These are phyloP conservation scores for Camellia granthamiana DNA, from an alignment of 148 eudicot species.

Conservation along the genomic window DNA sequence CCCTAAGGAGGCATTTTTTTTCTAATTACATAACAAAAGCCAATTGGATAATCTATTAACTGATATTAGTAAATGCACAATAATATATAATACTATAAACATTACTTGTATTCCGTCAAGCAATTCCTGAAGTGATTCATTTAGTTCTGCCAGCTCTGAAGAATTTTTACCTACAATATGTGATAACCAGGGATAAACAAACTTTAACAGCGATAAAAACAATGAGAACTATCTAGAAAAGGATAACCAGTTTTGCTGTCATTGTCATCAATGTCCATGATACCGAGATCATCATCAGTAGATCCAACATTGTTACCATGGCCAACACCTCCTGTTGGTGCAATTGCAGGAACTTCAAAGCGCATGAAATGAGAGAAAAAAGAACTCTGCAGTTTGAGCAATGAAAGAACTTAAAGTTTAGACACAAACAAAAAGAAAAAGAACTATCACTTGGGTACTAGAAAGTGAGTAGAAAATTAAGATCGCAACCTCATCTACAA, in stretches of 20 bases:
- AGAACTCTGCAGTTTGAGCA: constrained; percentile 66
- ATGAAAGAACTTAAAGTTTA: constrained; percentile 17
- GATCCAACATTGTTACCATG: constrained; percentile 46
- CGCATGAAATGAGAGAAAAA: constrained; percentile 97
- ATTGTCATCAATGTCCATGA: constrained; percentile 80
- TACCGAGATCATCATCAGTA: constrained; percentile 76
- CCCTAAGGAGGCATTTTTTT: constrained; percentile 6
- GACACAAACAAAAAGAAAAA: background rate
- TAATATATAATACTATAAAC: background rate
- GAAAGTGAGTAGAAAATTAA: constrained; percentile 4
- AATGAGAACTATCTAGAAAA: background rate
- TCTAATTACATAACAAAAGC: constrained; percentile 1
- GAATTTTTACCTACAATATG: constrained; percentile 36
- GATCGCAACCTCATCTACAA: constrained; percentile 79
- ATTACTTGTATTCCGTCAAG: constrained; percentile 61
- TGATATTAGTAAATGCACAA: background rate
- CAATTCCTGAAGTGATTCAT: constrained; percentile 53
- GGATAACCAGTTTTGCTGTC: constrained; percentile 54
- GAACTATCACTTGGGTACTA: background rate
- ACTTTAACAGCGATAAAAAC: constrained; percentile 5
- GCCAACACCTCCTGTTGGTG: constrained; percentile 61
- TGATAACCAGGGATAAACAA: background rate
- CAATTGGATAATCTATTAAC: constrained; percentile 1
- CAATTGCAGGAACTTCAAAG: constrained; percentile 94
- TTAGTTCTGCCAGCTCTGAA: constrained; percentile 45